These are phyloP conservation scores for Hypomontagnella monticulosa DNA, from an alignment of 495 filamentous ascomycete species.

Conservation along the genomic window DNA sequence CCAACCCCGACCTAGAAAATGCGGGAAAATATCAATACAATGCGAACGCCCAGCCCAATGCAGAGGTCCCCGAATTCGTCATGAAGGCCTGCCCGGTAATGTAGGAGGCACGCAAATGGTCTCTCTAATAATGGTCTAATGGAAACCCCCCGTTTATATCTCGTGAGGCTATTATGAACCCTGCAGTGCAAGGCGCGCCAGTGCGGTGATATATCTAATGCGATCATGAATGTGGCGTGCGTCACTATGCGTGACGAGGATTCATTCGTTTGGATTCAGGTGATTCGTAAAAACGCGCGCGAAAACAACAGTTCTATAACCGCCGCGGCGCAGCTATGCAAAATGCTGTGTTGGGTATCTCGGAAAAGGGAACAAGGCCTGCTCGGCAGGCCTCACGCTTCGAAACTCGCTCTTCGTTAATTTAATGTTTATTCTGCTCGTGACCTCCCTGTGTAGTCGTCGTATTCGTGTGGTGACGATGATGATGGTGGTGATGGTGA, in stretches of 20 bases:
- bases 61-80: conserved; percentile 14
- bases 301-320: conserved; percentile 18
- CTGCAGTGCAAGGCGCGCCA: not conserved
- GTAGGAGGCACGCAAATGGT: not conserved
- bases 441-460: conserved; percentile 23
- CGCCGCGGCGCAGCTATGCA: conserved; percentile 27
- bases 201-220: conserved; percentile 40
- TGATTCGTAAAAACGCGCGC: conserved; percentile 7
- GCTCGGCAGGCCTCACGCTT: conserved; percentile 15
- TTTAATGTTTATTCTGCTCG: conserved; percentile 39
- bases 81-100: conserved; percentile 8
- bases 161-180: not conserved
- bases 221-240: conserved; percentile 24
- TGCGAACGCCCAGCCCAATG: conserved; percentile 34
- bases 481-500: conserved; percentile 35
- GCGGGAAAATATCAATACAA: conserved; percentile 11
- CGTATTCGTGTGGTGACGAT: conserved; percentile 38
- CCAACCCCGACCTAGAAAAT: conserved; percentile 7
- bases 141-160: conserved; percentile 24
- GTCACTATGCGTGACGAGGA: not conserved
- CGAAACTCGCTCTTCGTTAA: not conserved
- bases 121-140: conserved; percentile 26
- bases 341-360: conserved; percentile 43
- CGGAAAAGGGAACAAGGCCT: conserved; percentile 19
- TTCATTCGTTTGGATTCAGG: not conserved